Evolutionary conservation across 805 yeast species (phyloP), one percentile per base, ranked within the genome.

Genomic region (Tetrapisispora phaffii): DNA sequence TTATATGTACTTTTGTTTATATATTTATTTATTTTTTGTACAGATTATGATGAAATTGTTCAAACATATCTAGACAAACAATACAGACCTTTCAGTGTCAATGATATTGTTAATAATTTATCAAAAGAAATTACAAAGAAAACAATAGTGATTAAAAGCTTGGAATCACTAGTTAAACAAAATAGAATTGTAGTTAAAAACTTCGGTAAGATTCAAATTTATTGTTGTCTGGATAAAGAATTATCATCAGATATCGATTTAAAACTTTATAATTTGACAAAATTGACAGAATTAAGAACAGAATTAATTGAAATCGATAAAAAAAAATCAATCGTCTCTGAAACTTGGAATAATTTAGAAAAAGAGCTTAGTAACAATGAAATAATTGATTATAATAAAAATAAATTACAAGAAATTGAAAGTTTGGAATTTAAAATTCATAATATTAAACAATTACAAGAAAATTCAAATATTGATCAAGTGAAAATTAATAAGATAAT

Each of bases 81-180:
- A 49, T 72, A 70, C 49, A 59, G 75, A 20, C 79, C 80, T 2
- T 75, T 70, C 51, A 72, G 73, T 1, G 57, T 68, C 8, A 67
- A 69, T 40, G 80, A 75, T 53, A 63, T 75, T 9, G 53, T 70
- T 3, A 64, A 66, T 39, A 75, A 75, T 42, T 48, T 75, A 31
- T 76, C 73, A 42, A 71, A 67, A 33, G 61, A 59, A 33, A 47
- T 72, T 1, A 49, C 57, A 4, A 74, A 71, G 44, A 63, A 67
- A 43, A 9, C 43, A 9, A 29, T 23, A 5, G 15, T 44, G 2
- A 33, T 56, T 0, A 67, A 62, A 46, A 59, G 70, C 0, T 47
- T 75, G 32, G 74, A 72, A 2, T 48, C 50, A 3, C 54, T 75
- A 29, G 60, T 62, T 0, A 49, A 46, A 3, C 57, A 65, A 10